Base-by-base conservation (phyloP, 1,284 basidiomycete species). In the Puccinia coronata region DNA sequence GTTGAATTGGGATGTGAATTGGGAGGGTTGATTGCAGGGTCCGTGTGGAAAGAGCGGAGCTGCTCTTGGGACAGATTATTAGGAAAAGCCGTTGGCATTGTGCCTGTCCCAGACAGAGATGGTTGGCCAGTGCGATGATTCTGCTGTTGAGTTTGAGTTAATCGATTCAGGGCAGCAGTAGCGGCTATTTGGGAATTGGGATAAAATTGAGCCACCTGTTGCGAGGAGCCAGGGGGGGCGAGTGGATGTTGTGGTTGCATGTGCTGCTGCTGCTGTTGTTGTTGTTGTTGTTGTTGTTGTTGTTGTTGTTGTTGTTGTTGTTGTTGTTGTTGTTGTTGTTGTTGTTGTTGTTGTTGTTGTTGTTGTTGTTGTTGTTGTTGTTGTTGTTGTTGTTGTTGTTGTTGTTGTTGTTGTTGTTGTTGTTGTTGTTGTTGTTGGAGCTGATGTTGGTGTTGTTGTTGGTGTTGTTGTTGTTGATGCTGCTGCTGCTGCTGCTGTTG, bases 271-370 rank as follows among this genome's bases (percentile, higher is more conserved):
- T 70, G 67, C 31, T 80, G 49, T 47, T 41, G 51, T 28, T 71
- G 67, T 11, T 69, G 65, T n/a, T 80, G 77, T 71, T 80, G 77
- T 28, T 71, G 67, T n/a, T 55, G 65, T 20, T 69, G 65, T 31
- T 69, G 63, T 5, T 55, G 51, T 18, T 61, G 77, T 11, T 57
- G 65, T 34, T 80, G 65, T 2, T 67, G 75, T 18, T 67, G 59
- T 9, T 67, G 75, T 1, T 43, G 57, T 39, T 70, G 49, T n/a
- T 77, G 55, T 1, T 61, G 74, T 34, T 57, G 61, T 9, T 63
- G 67, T 43, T 74, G 72, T 23, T 31, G 49, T 16, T 53, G 49
- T 57, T 59, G 72, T 39, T 59, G 51, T 57, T 41, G 53, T 18
- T 31, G 49, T 39, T 75, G 72, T 36, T 75, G 72, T 34, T 59